Percentiles rank a stretch among this genome's conserved stretches.
Conservation (phyloP, 2,329 filamentous ascomycete species). For the Cladosporium halotolerans region DNA sequence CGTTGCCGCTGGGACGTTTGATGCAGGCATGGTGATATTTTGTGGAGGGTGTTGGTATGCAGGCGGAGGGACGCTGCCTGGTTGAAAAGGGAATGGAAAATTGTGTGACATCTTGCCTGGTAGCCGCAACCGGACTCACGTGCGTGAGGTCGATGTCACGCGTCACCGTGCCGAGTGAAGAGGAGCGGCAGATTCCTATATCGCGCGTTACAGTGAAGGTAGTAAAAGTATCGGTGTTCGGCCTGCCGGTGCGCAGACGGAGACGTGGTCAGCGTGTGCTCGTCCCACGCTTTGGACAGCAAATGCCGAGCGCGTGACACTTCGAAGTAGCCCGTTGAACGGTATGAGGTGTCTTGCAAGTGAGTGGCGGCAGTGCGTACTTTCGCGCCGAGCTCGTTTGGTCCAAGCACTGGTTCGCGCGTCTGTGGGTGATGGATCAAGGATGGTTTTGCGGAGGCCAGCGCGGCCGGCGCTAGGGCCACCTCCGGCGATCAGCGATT, state of each 20-base stretch:
- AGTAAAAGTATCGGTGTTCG: background rate
- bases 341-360: too few species aligned
- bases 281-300: too few species aligned
- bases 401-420: too few species aligned
- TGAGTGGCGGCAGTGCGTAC: too few species aligned
- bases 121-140: background rate
- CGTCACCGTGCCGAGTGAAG: background rate
- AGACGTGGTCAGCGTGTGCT: too few species aligned
- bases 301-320: too few species aligned
- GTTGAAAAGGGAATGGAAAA: constrained; percentile 15
- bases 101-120: constrained; percentile 18
- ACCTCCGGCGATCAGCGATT: background rate
- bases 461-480: too few species aligned
- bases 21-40: constrained; percentile 13
- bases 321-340: too few species aligned
- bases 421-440: too few species aligned
- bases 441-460: background rate
- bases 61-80: constrained; percentile 6
- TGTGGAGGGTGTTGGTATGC: constrained; percentile 11
- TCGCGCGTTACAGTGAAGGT: background rate
- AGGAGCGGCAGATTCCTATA: constrained; percentile 1
- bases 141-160: background rate
- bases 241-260: too few species aligned
- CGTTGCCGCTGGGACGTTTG: background rate
- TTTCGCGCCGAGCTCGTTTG: too few species aligned